A percentile compares a stretch with the other conserved stretches of the same genome.
Evolutionary conservation across 2,329 filamentous ascomycete species (phyloP).

Genomic region (Rhexocercosporidium sp.): DNA sequence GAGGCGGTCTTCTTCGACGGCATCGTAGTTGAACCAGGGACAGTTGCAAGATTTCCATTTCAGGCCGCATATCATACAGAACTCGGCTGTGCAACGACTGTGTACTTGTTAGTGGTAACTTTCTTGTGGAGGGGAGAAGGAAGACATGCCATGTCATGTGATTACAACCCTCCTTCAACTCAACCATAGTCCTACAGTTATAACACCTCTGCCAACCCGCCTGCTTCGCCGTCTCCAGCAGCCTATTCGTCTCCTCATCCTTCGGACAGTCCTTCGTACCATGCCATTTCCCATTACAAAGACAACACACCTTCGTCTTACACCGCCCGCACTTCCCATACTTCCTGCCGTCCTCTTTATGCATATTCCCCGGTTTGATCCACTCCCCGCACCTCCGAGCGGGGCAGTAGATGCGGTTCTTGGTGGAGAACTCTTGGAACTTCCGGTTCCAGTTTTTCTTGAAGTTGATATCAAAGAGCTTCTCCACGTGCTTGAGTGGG

Average conservation of each 20-base stretch:
- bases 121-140: not conserved
- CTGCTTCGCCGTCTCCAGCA: slow-evolving; percentile 69
- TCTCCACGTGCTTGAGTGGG: slow-evolving; percentile 75
- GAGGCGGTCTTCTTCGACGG: slow-evolving; percentile 57
- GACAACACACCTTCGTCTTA: slow-evolving; percentile 73
- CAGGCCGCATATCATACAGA: slow-evolving; percentile 83
- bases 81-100: slow-evolving; percentile 79
- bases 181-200: slow-evolving; percentile 74
- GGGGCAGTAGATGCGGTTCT: slow-evolving; percentile 80
- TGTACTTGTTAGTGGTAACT: slow-evolving; percentile 18
- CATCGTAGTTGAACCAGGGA: slow-evolving; percentile 75
- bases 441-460: slow-evolving; percentile 83
- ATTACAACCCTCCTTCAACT: slow-evolving; percentile 83
- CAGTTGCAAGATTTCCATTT: slow-evolving; percentile 88
- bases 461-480: slow-evolving; percentile 74
- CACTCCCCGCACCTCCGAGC: slow-evolving; percentile 74
- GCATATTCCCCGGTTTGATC: slow-evolving; percentile 76
- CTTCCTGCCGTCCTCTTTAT: slow-evolving; percentile 63
- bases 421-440: slow-evolving; percentile 76
- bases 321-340: slow-evolving; percentile 74
- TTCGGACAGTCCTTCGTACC: slow-evolving; percentile 70
- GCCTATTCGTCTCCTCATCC: slow-evolving; percentile 67
- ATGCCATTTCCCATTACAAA: slow-evolving; percentile 79
- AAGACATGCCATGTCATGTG: slow-evolving; percentile 82
- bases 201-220: slow-evolving; percentile 79